phyloP scores from a whole-genome alignment of 257 asterid species.

The Voacanga thouarsii region DNA sequence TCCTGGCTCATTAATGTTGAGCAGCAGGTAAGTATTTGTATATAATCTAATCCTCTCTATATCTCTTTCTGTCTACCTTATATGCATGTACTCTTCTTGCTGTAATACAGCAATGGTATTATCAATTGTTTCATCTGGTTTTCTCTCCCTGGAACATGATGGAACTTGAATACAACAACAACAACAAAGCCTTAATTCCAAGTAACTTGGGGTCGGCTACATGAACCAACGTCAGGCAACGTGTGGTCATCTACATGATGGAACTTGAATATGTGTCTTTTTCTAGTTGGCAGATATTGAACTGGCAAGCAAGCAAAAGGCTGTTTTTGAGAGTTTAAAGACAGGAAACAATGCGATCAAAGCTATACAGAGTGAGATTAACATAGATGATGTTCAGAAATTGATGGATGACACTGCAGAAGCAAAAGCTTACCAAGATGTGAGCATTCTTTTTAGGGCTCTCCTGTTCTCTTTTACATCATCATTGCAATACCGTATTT shows the following conservation, averaged over 20 bases:
- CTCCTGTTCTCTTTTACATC: constrained; percentile 12
- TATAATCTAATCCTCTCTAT: neutral
- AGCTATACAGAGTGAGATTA: constrained; percentile 90
- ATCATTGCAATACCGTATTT: neutral
- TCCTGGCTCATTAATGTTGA: constrained; percentile 87
- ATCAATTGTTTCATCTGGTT: constrained; percentile 1
- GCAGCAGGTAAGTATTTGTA: constrained; percentile 67
- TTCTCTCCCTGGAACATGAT: neutral
- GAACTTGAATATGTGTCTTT: constrained; percentile 5
- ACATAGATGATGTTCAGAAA: constrained; percentile 91
- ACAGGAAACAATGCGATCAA: constrained; percentile 83
- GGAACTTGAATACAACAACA: neutral
- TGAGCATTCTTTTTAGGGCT: constrained; percentile 32
- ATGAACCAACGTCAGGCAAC: too few relatives aligned
- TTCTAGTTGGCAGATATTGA: constrained; percentile 95
- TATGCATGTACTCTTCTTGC: neutral
- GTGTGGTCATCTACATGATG: too few relatives aligned
- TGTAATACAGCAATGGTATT: too few relatives aligned
- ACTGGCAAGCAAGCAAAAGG: constrained; percentile 91
- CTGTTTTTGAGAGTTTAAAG: constrained; percentile 94
- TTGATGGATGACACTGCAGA: constrained; percentile 95
- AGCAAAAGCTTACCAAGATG: constrained; percentile 99
- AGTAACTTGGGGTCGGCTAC: too few relatives aligned
- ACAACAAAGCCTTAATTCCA: too few relatives aligned
- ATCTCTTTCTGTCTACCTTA: neutral